A percentile compares a stretch with the other conserved stretches of the same genome.
phyloP scores from a whole-genome alignment of 116 monocot species.

The Thalassia testudinum region DNA sequence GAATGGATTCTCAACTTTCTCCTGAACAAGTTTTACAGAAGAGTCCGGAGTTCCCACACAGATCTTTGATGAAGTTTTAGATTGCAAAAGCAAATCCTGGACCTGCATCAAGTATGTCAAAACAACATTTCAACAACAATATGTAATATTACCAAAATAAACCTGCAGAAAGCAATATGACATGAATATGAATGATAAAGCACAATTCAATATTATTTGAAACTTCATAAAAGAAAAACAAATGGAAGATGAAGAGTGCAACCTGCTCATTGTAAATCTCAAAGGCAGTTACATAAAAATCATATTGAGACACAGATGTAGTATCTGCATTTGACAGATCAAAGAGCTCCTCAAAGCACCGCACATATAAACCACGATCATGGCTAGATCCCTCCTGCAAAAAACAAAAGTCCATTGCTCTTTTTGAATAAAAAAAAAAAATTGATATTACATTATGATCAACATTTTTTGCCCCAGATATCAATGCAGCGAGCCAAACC shows the following conservation, averaged over 20 bases:
- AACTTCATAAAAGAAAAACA: no score
- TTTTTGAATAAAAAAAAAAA: no score
- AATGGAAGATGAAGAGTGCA: background rate
- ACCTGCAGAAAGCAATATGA: background rate
- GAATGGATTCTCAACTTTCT: slow-evolving; percentile 76
- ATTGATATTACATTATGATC: no score
- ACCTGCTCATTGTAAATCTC: slow-evolving; percentile 96
- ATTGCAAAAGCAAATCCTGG: slow-evolving; percentile 50
- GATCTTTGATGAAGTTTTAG: slow-evolving; percentile 28
- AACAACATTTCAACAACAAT: background rate
- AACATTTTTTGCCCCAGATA: no score
- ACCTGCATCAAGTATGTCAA: slow-evolving; percentile 18
- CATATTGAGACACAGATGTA: slow-evolving; percentile 56
- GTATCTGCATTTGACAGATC: slow-evolving; percentile 84
- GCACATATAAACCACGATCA: slow-evolving; percentile 83
- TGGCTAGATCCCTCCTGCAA: slow-evolving; percentile 83
- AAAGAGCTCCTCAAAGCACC: slow-evolving; percentile 95
- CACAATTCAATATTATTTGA: no score
- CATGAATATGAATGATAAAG: no score
- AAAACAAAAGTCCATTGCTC: background rate
- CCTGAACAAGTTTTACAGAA: slow-evolving; percentile 59
- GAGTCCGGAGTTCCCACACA: slow-evolving; percentile 32
- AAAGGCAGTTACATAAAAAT: slow-evolving; percentile 66
- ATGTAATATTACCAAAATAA: background rate
- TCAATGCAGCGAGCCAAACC: no score